Base-by-base conservation (phyloP, 768 basidiomycete species). In the Boletus coccyginus region DNA sequence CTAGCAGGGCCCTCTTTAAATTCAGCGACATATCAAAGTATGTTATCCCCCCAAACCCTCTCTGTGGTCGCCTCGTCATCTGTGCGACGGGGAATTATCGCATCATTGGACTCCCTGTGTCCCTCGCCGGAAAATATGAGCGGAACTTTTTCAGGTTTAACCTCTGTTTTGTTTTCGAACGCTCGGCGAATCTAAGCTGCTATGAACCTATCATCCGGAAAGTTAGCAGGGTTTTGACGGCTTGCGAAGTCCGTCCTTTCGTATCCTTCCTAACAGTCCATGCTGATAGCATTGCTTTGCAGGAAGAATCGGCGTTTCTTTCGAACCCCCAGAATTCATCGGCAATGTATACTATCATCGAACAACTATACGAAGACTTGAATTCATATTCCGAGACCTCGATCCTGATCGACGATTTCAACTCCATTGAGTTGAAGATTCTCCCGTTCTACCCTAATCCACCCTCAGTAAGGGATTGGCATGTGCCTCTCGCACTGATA, bases 361-460 rank as follows among this genome's bases (percentile, higher is more conserved):
- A 99, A 72, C 95, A 98, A 66, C 79, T 99, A 2, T 98, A 94
- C 63, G 95, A 98, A 66, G 97, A 99, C 64, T 75, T 99, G 62
- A 98, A 98, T 72, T 95, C 94, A 9, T 98, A 96, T 73, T 94
- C 93, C 1, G 96, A 98, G 74, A 94, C 96, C 2, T 93, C 91
- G 3, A 95, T 99, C 51, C 80, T 83, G 2, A 86, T 98, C 60
- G 92, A 97, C 70, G 82, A 83, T 43, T 94, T 94, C 77, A 97
- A 95, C 67, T 92, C 94, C 3, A 89, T 98, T 53, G 95, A 98
- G 67, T 73, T 99, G 61, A 95, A 96, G 70, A 90, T 98, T 43
- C 94, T 98, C 58, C 96, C 97, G 0, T 96, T 94, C 73, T 95
- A 95, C 63, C 94, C 93, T 21, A 98, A 98, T 63, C 96, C 97